Conservation (phyloP, 1,284 basidiomycete genomes). For the Tilletia indica region DNA sequence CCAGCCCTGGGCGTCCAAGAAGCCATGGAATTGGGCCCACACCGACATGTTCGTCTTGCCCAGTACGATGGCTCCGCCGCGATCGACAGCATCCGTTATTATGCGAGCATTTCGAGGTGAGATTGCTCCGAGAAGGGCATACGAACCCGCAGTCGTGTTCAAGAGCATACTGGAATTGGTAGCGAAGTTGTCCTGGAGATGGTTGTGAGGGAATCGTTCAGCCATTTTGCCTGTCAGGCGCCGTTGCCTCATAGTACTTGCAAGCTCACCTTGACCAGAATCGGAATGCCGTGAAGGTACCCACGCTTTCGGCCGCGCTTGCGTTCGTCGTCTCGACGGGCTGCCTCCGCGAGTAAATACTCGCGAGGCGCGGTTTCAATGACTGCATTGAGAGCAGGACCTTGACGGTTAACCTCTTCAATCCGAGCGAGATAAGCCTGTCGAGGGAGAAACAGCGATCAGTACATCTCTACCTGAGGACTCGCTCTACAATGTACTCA, state of each 20-base stretch:
- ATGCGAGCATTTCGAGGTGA: slow-evolving; percentile 68
- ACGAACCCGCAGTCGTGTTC: slow-evolving; percentile 64
- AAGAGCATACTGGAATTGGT: slow-evolving; percentile 64
- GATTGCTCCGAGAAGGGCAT: slow-evolving; percentile 59
- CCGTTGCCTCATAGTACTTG: no score
- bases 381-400: slow-evolving; percentile 64
- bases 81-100: slow-evolving; percentile 60
- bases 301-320: slow-evolving; percentile 61
- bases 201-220: neutral
- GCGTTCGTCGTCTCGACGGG: slow-evolving; percentile 64
- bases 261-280: slow-evolving; percentile 62
- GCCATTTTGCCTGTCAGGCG: no score
- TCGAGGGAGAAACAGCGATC: neutral
- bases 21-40: slow-evolving; percentile 60
- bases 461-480: neutral
- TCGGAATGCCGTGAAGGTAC: slow-evolving; percentile 69
- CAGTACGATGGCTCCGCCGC: slow-evolving; percentile 68
- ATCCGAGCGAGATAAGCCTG: slow-evolving; percentile 71
- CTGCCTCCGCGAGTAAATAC: slow-evolving; percentile 53
- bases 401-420: slow-evolving; percentile 65
- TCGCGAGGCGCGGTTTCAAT: slow-evolving; percentile 67
- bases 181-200: slow-evolving; percentile 64
- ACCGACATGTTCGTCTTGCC: slow-evolving; percentile 57
- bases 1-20: slow-evolving; percentile 64
- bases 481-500: slow-evolving; percentile 32